Evolutionary conservation across 306 rosid genomes (phyloP), one percentile per base, ranked within the genome.

Genomic region (Castanopsis chinensis): DNA sequence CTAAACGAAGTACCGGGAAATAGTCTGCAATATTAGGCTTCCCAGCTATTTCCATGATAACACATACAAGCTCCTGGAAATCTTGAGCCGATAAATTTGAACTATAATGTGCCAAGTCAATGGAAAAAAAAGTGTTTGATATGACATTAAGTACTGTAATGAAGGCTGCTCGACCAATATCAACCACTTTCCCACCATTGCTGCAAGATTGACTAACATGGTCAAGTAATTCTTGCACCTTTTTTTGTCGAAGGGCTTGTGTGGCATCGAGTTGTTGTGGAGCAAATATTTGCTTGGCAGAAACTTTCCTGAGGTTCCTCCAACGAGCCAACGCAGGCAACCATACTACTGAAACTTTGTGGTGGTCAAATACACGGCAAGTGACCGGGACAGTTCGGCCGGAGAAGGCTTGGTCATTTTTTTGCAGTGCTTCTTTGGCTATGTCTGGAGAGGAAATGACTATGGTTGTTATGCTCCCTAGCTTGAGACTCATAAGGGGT

Each of bases 401-500:
- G 14, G 82, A 43, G 1, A 49, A 49, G 35, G 37, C 43, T 5
- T 4, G 53, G 63, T 78, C 82, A 19, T 78, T 6, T 71, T 17
- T 78, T 3, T 25, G 60, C 12, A 71, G 17, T 58, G 56, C 71
- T 58, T 78, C 69, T 76, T 60, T 60, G 57, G 85, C 85, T 27
- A 75, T 8, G 6, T 61, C 59, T 19, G 64, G 67, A 61, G 85
- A 81, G 14, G 81, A 81, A 28, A 76, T 81, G 3, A 75, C 4
- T 15, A 84, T 68, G 6, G 88, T 69, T 3, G 83, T 84, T 15
- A 76, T 4, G 32, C 69, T 82, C 55, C 90, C 86, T 1, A 87
- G 86, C 14, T 79, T 75, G 8, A 87, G 51, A n/a, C 59, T 35
- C 77, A 87, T 84, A 0, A 84, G 53, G 2, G 88, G 88, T 27